Conservation (phyloP, 2,329 filamentous ascomycete species). For the Verticillium klebahnii region DNA sequence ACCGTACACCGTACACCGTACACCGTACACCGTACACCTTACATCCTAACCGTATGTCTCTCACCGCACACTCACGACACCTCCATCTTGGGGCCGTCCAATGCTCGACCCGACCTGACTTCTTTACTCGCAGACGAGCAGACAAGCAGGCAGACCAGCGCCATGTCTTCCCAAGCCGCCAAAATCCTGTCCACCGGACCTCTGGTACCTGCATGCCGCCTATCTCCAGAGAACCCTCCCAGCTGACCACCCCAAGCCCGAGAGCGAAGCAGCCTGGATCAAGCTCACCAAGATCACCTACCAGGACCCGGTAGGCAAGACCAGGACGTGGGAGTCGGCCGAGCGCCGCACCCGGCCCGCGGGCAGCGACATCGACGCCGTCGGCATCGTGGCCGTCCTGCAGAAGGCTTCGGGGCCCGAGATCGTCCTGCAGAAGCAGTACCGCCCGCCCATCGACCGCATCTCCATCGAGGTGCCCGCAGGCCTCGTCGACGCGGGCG, state of each 20-base stretch:
- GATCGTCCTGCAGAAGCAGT: slow-evolving; percentile 64
- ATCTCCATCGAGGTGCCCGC: slow-evolving; percentile 62
- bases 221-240: not conserved
- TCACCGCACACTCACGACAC: too few relatives aligned
- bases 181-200: slow-evolving; percentile 39
- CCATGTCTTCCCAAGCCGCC: slow-evolving; percentile 13
- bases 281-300: slow-evolving; percentile 61
- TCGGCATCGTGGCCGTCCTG: slow-evolving; percentile 68
- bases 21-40: too few relatives aligned
- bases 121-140: too few relatives aligned
- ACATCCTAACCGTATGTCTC: too few relatives aligned
- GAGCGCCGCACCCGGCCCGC: slow-evolving; percentile 65
- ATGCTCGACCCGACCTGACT: too few relatives aligned
- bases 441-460: slow-evolving; percentile 55
- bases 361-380: slow-evolving; percentile 61
- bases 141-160: too few relatives aligned
- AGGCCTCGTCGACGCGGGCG: slow-evolving; percentile 57
- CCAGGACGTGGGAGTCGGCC: slow-evolving; percentile 66
- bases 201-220: slow-evolving; percentile 29
- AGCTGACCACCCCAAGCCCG: slow-evolving; percentile 27
- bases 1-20: too few relatives aligned
- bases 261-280: slow-evolving; percentile 54
- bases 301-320: slow-evolving; percentile 53
- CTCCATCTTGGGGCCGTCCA: too few relatives aligned
- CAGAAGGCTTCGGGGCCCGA: slow-evolving; percentile 47